Conservation (phyloP, 2,329 filamentous ascomycete species). For the Cylindrodendrum hubeiense region DNA sequence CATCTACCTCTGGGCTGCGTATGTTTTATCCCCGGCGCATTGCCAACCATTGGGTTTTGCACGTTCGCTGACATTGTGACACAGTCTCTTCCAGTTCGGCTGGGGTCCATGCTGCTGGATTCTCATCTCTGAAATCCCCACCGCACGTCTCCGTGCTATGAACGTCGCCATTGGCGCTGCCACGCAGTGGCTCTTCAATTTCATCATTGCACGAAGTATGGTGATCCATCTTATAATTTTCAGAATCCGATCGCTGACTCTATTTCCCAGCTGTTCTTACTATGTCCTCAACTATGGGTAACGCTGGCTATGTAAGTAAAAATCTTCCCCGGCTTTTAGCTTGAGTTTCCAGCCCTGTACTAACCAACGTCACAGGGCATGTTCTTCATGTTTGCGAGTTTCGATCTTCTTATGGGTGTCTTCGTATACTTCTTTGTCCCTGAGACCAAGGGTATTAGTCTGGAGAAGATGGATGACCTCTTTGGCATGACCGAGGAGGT, state of each 20-base stretch:
- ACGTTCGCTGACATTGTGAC: neutral
- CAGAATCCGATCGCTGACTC: neutral
- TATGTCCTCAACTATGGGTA: neutral
- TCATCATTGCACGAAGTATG: slow-evolving; percentile 61
- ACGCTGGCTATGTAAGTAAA: neutral
- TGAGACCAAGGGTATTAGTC: slow-evolving; percentile 20
- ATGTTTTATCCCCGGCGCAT: slow-evolving; percentile 28
- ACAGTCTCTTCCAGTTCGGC: slow-evolving; percentile 70
- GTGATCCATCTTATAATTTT: neutral
- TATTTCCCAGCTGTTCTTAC: neutral
- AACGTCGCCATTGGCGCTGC: slow-evolving; percentile 70
- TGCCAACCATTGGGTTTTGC: neutral
- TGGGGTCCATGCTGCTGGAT: slow-evolving; percentile 44
- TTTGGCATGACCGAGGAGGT: slow-evolving; percentile 5
- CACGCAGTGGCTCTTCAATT: slow-evolving; percentile 77
- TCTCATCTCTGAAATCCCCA: slow-evolving; percentile 21
- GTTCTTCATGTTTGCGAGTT: slow-evolving; percentile 9
- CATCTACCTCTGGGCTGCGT: slow-evolving; percentile 77
- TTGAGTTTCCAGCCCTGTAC: neutral
- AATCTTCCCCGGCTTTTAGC: neutral
- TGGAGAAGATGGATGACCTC: slow-evolving; percentile 24
- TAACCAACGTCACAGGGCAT: slow-evolving; percentile 7
- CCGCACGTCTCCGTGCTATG: slow-evolving; percentile 30
- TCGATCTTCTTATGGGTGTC: neutral
- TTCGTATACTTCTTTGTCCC: slow-evolving; percentile 23